Base-by-base conservation (phyloP, 345 rosid genomes). In the Camelina neglecta region DNA sequence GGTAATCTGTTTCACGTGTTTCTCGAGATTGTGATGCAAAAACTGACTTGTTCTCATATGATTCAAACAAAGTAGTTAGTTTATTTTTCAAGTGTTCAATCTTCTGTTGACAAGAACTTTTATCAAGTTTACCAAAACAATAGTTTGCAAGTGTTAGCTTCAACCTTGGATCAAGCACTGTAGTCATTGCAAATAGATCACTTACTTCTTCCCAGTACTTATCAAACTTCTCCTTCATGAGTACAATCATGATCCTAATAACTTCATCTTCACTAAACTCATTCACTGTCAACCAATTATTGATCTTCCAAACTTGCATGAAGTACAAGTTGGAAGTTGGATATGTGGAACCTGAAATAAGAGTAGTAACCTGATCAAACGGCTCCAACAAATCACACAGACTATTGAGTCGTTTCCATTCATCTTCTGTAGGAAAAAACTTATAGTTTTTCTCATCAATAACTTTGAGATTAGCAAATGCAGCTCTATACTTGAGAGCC, bases 311-410 rank as follows among this genome's bases (percentile, higher is more conserved):
- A 8, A 68, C 61, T 2, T 39, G 39, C 24, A 21, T 24, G 12
- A 53, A 68, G 41, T 69, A 55, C 16, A 68, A 13, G 6, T 55
- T 68, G 7, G 53, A 54, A 23, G 73, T 68, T 10, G 44, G 64
- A 44, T 69, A 55, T 5, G n/a, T 55, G 0, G 51, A 41, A 69
- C 39, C 53, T 38, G 63, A 41, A n/a, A n/a, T n/a, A n/a, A n/a
- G n/a, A n/a, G n/a, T n/a, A n/a, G n/a, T n/a, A n/a, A n/a, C n/a
- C n/a, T n/a, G n/a, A n/a, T n/a, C n/a, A n/a, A n/a, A n/a, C n/a
- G n/a, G n/a, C n/a, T n/a, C n/a, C n/a, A n/a, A n/a, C n/a, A n/a
- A n/a, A n/a, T n/a, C n/a, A n/a, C n/a, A n/a, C n/a, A n/a, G n/a
- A n/a, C n/a, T n/a, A n/a, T n/a, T n/a, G n/a, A n/a, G n/a, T n/a